Conservation (phyloP, 371 early-diverging fungal genomes). For the Rhizopus sp. region DNA sequence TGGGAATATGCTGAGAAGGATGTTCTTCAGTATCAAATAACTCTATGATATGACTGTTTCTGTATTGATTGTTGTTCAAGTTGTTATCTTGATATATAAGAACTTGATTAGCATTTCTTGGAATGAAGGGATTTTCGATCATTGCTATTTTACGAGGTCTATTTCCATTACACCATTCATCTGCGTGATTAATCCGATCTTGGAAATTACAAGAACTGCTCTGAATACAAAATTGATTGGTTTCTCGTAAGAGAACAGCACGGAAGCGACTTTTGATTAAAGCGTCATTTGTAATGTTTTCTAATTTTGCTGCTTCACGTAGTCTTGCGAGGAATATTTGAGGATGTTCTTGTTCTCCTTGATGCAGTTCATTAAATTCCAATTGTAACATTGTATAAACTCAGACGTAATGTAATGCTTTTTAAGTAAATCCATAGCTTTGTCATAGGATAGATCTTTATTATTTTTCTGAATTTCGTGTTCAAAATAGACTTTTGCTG, state of each 20-base stretch:
- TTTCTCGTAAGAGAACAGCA: not conserved
- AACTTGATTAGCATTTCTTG: not conserved
- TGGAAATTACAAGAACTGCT: not conserved
- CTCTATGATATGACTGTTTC: not conserved
- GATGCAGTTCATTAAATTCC: not conserved
- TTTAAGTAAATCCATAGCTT: not conserved
- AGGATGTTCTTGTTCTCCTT: not conserved
- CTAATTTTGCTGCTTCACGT: conserved; percentile 9
- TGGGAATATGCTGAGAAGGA: not conserved
- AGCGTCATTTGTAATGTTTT: not conserved
- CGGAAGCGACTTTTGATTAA: conserved; percentile 4
- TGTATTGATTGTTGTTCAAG: not conserved
- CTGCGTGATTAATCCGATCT: not conserved
- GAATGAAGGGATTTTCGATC: not conserved
- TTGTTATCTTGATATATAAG: not conserved
- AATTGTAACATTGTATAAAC: not conserved
- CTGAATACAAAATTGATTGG: not conserved
- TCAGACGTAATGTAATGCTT: not conserved
- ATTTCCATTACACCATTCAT: conserved; percentile 8
- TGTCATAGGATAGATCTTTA: not conserved
- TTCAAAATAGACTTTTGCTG: too few species aligned
- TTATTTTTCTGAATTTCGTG: too few species aligned
- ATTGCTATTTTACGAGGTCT: not conserved
- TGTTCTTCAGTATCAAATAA: not conserved
- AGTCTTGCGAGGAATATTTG: conserved; percentile 1